These are phyloP conservation scores for Ceratocystis harringtonii DNA, from an alignment of 2,329 filamentous ascomycete genomes.

Conservation along the genomic window DNA sequence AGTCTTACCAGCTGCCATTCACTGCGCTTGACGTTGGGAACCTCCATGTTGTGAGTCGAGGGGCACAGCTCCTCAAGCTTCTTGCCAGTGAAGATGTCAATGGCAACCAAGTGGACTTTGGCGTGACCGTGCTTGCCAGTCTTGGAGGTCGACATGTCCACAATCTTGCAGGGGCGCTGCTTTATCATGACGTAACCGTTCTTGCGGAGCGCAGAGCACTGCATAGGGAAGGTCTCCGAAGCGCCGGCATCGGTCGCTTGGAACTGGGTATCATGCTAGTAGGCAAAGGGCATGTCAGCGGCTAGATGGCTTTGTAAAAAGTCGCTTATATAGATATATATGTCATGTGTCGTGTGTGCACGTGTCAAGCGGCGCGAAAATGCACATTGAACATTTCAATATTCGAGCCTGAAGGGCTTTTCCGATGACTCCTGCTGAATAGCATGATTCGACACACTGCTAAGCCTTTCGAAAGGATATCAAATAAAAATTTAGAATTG, in stretches of 20 bases:
- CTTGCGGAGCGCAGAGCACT: constrained; percentile 99
- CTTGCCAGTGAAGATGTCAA: constrained; percentile 99
- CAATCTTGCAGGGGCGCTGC: constrained; percentile 98
- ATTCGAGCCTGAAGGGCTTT: too few species aligned
- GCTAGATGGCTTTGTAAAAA: background rate
- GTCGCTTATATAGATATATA: too few species aligned
- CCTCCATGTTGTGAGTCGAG: constrained; percentile 96
- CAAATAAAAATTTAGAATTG: background rate
- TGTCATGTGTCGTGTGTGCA: too few species aligned
- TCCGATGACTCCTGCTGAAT: too few species aligned
- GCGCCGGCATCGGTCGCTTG: constrained; percentile 93
- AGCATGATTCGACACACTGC: background rate
- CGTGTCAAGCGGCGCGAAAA: too few species aligned
- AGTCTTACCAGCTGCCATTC: constrained; percentile 86
- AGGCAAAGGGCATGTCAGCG: constrained; percentile 12
- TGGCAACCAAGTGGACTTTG: constrained; percentile 96
- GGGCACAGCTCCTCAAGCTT: constrained; percentile 98
- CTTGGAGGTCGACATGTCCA: constrained; percentile 99
- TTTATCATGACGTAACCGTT: constrained; percentile 99
- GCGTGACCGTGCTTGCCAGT: constrained; percentile 99
- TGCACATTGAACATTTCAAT: too few species aligned
- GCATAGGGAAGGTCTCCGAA: constrained; percentile 88
- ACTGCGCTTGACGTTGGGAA: constrained; percentile 78
- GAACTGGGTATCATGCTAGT: constrained; percentile 58
- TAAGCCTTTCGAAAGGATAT: background rate